Evolutionary conservation across 1,139 yeast genomes (phyloP), one percentile per base, ranked within the genome.

Genomic region (Suhomyces guaymorum): DNA sequence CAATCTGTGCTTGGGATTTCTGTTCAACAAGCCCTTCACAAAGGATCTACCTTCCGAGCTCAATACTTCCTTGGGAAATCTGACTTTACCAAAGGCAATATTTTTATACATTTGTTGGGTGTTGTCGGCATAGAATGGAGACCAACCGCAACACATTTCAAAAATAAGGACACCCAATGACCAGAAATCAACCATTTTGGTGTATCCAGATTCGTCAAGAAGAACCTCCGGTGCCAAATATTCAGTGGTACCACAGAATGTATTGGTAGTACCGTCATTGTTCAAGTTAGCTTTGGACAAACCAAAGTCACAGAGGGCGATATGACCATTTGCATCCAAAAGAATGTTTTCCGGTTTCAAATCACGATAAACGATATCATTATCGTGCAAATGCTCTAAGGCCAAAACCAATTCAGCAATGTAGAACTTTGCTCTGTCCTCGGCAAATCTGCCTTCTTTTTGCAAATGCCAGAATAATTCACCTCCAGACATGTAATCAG

Each of bases 31-130:
- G 1, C 97, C 97, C 63, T 90, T 92, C 36, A 92, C 97, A 59
- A 92, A 92, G 7, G 92, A 82, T 44, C 97, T 77, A 25, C 97
- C 97, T 55, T 89, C 96, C 5, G 87, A 75, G 37, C 95, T 84
- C 41, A 92, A 70, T 9, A 92, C 94, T 55, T 92, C 97, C 57
- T 90, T 88, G 29, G 98, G 98, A 63, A 92, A 92, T 52, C 96
- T 75, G 19, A 92, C 97, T 59, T 92, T 92, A 44, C 98, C 97
- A 65, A 89, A 92, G 3, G 97, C 97, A 65, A 92, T 92, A 63
- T 92, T 92, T 66, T 90, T 90, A 68, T 92, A 92, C 97, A 92
- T 92, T 63, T 90, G 96, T 66, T 92, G 97, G 35, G 95, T 88
- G 58, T 87, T 92, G 45, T 90, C 97, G 26, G 97, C 97, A 56